These are phyloP conservation scores for Leccinum variicolor DNA, from an alignment of 768 basidiomycete genomes.

Conservation along the genomic window DNA sequence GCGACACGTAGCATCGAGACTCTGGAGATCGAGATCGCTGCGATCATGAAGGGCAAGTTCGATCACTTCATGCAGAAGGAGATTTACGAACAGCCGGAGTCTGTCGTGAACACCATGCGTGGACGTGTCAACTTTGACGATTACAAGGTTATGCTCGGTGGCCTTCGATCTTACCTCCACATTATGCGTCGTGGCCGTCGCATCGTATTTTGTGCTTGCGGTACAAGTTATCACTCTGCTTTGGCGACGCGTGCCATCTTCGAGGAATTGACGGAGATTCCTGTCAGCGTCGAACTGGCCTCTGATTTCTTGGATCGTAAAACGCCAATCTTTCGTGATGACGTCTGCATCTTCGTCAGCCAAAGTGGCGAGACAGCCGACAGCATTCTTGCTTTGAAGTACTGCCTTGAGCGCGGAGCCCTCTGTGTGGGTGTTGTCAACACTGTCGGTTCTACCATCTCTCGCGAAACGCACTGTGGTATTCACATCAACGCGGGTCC, in stretches of 20 bases:
- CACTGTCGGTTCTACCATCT: constrained; percentile 96
- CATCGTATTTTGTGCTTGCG: constrained; percentile 97
- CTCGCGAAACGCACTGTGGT: constrained; percentile 98
- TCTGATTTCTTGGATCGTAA: constrained; percentile 98
- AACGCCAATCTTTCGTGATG: constrained; percentile 99
- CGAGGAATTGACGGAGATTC: constrained; percentile 98
- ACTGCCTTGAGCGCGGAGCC: constrained; percentile 95
- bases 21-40: constrained; percentile 97
- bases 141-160: constrained; percentile 89
- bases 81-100: constrained; percentile 98
- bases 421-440: constrained; percentile 98
- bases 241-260: constrained; percentile 96
- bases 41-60: constrained; percentile 99
- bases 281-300: constrained; percentile 94
- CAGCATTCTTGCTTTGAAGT: constrained; percentile 92
- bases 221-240: constrained; percentile 97
- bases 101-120: constrained; percentile 99
- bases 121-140: constrained; percentile 98
- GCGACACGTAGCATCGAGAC: constrained; percentile 93
- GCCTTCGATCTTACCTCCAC: constrained; percentile 89
- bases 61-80: constrained; percentile 99
- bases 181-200: constrained; percentile 94
- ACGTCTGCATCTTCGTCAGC: constrained; percentile 92
- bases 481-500: constrained; percentile 99
- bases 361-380: constrained; percentile 99